Base-by-base conservation (phyloP, 2,329 filamentous ascomycete genomes). In the Trichoderma sp. region DNA sequence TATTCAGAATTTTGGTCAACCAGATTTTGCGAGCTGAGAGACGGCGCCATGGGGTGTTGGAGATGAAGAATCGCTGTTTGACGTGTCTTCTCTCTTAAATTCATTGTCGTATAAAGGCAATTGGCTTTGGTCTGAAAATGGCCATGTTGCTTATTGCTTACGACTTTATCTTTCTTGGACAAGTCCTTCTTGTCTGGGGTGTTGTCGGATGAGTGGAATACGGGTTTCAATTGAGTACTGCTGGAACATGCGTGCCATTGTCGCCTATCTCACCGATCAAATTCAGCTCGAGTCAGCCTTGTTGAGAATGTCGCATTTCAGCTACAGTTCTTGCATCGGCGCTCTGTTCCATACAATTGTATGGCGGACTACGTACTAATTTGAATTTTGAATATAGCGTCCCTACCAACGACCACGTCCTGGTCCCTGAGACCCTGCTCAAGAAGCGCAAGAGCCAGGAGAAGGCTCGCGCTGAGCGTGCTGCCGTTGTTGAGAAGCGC, bases 381-480 rank as follows among this genome's bases (percentile, higher is more conserved):
- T 91, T 93, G 84, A 90, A 12, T 73, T 84, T 60, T 32, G 72
- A 69, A 74, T 79, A 77, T 83, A 97, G 94, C 87, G 93, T 97
- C 82, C 94, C 96, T 79, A 97, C 94, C 85, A 87, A 95, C 86
- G 93, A 98, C 85, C 93, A 98, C 85, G 91, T 99, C 84, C 89
- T 98, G 84, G 94, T 98, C 83, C 96, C 96, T 80, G 96, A 99
- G 93, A 99, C 96, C 81, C 93, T 99, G 82, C 91, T 99, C 86
- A 99, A 99, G 93, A 99, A 99, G 94, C 93, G 96, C 89, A 99
- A 99, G 94, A 94, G 91, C 85, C 95, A 98, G 88, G 96, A 99
- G 91, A 97, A 98, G 91, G 94, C 95, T 84, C 93, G 95, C 85
- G 95, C 96, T 85, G 93, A 95, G 87, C 92, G 91, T 84, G 85